phyloP scores from a whole-genome alignment of 2,329 filamentous ascomycete species.

The Ambrosiella xylebori region DNA sequence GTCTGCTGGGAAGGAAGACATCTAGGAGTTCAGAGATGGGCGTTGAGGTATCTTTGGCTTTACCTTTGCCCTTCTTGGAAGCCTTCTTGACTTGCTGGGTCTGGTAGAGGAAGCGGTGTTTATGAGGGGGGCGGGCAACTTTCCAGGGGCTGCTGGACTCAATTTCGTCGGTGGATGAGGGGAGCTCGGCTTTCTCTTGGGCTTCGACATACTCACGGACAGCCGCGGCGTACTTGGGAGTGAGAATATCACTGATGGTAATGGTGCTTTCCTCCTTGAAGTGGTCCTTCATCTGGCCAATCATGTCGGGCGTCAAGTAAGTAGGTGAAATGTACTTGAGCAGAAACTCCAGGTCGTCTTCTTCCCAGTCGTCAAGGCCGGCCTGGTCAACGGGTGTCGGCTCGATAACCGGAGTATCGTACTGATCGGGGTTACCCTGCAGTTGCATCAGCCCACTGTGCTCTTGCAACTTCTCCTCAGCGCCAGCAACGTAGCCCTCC shows the following conservation, averaged over 20 bases:
- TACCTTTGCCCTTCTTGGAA: slow-evolving; percentile 15
- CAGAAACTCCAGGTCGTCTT: slow-evolving; percentile 72
- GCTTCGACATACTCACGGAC: slow-evolving; percentile 55
- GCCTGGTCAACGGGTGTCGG: slow-evolving; percentile 30
- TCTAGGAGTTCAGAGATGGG: slow-evolving; percentile 66
- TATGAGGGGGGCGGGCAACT: slow-evolving; percentile 78
- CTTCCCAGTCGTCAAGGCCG: slow-evolving; percentile 44
- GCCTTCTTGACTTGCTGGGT: slow-evolving; percentile 25
- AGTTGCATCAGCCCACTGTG: slow-evolving; percentile 86
- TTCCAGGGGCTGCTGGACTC: slow-evolving; percentile 47
- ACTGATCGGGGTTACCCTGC: slow-evolving; percentile 77
- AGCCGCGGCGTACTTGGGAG: slow-evolving; percentile 54
- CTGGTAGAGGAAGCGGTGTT: slow-evolving; percentile 80
- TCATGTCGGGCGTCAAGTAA: slow-evolving; percentile 81
- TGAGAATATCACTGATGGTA: slow-evolving; percentile 62
- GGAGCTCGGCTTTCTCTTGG: slow-evolving; percentile 36
- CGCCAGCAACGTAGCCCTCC: slow-evolving; percentile 72
- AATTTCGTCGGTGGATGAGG: slow-evolving; percentile 34
- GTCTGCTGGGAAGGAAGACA: slow-evolving; percentile 62
- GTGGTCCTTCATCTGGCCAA: slow-evolving; percentile 62
- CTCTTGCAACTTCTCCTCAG: slow-evolving; percentile 75
- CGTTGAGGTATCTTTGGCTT: slow-evolving; percentile 18
- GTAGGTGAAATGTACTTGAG: slow-evolving; percentile 78
- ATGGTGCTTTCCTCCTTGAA: slow-evolving; percentile 76
- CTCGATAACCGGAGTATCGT: slow-evolving; percentile 58